These are phyloP conservation scores for Ophiostoma ips DNA, from an alignment of 2,329 filamentous ascomycete species.

Conservation along the genomic window DNA sequence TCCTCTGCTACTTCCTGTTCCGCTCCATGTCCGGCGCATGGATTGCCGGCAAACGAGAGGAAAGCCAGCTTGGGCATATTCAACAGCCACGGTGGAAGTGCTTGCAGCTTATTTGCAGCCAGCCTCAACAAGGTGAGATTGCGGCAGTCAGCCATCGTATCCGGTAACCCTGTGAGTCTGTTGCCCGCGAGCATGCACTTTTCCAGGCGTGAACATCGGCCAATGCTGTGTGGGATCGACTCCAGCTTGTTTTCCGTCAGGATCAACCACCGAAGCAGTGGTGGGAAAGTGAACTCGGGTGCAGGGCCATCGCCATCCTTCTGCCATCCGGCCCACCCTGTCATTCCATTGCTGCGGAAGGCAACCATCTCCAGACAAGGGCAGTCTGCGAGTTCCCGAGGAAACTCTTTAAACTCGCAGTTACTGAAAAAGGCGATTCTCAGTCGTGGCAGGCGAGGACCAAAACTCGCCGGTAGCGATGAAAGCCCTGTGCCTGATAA, in stretches of 20 bases:
- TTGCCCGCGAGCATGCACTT: slow-evolving; percentile 38
- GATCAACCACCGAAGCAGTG: slow-evolving; percentile 32
- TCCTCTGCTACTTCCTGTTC: slow-evolving; percentile 1
- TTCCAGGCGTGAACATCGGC: slow-evolving; percentile 27
- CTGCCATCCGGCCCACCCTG: slow-evolving; percentile 15
- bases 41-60: slow-evolving; percentile 33
- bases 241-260: slow-evolving; percentile 31
- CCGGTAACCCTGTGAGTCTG: slow-evolving; percentile 24
- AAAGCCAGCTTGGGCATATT: slow-evolving; percentile 31
- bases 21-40: slow-evolving; percentile 20
- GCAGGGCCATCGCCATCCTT: slow-evolving; percentile 19
- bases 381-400: slow-evolving; percentile 26
- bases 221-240: slow-evolving; percentile 27
- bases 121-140: slow-evolving; percentile 30
- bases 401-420: slow-evolving; percentile 30
- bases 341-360: slow-evolving; percentile 33
- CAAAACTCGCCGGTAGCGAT: slow-evolving; percentile 25
- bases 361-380: slow-evolving; percentile 34
- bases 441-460: slow-evolving; percentile 26
- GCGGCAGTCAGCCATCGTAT: slow-evolving; percentile 28
- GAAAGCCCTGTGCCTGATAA: slow-evolving; percentile 32
- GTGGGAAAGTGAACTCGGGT: slow-evolving; percentile 25
- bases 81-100: slow-evolving; percentile 30
- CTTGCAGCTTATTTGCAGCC: slow-evolving; percentile 26
- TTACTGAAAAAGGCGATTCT: slow-evolving; percentile 33